Percentiles rank a stretch among this genome's conserved stretches.
phyloP scores from a whole-genome alignment of 495 filamentous ascomycete genomes.

The Mycothermus thermophilus region DNA sequence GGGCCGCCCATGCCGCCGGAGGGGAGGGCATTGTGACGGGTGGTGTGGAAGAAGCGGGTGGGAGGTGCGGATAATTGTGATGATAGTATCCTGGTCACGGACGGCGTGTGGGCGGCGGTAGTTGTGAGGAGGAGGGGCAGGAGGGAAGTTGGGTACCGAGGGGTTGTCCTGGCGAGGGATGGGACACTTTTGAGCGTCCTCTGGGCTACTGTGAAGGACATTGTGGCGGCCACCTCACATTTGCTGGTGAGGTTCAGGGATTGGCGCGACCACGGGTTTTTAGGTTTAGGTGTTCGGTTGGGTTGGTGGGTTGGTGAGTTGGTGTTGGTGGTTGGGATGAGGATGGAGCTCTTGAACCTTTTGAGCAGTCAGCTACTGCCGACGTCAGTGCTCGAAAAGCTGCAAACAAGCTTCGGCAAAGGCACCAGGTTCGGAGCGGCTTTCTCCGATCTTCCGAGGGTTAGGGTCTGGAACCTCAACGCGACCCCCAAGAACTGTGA shows the following conservation, averaged over 20 bases:
- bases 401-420: too few relatives aligned
- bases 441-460: too few relatives aligned
- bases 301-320: background rate
- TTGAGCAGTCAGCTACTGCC: background rate
- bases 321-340: too few relatives aligned
- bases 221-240: background rate
- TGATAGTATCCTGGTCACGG: too few relatives aligned
- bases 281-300: background rate
- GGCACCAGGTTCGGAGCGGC: too few relatives aligned
- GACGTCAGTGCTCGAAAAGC: background rate
- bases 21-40: constrained; percentile 8
- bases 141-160: background rate
- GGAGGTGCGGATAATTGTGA: too few relatives aligned
- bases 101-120: background rate
- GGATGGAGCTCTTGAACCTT: too few relatives aligned
- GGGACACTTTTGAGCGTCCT: too few relatives aligned
- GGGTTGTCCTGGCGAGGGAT: too few relatives aligned
- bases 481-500: too few relatives aligned
- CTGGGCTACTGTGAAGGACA: background rate
- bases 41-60: constrained; percentile 18
- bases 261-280: background rate
- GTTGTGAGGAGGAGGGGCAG: background rate
- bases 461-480: too few relatives aligned
- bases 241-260: background rate
- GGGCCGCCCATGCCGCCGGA: constrained; percentile 16